Conservation (phyloP, 192 early-diverging fungal genomes). For the Coemansia sp. region DNA sequence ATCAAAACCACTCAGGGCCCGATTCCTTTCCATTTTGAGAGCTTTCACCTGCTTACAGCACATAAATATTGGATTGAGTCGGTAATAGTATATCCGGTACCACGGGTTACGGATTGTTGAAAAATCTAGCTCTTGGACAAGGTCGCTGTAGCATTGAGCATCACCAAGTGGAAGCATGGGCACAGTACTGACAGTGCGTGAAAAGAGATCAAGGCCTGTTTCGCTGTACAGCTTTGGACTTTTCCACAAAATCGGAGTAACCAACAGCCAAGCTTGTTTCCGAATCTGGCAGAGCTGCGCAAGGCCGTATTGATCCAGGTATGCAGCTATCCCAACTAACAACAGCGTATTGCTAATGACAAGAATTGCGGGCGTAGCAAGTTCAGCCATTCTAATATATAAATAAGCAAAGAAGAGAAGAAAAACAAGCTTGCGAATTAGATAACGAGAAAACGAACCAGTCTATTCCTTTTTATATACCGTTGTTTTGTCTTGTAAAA, state of each 20-base stretch:
- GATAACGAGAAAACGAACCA: background rate
- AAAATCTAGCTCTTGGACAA: conserved; percentile 20
- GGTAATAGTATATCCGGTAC: background rate
- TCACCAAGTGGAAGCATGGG: background rate
- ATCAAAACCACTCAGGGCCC: background rate
- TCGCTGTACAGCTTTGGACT: background rate
- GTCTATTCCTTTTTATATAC: background rate
- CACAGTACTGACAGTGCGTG: background rate
- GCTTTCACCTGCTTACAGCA: background rate
- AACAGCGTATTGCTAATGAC: conserved; percentile 3
- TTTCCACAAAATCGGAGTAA: conserved; percentile 4
- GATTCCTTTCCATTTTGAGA: conserved; percentile 16
- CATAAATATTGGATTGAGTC: conserved; percentile 8
- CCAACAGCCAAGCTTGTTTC: conserved; percentile 16
- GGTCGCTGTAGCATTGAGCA: conserved; percentile 10
- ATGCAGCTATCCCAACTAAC: background rate
- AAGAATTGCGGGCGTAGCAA: background rate
- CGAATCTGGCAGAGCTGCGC: background rate
- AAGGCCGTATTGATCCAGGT: background rate
- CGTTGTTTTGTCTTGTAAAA: too few relatives aligned
- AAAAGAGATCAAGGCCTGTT: background rate
- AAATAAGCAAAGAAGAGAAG: background rate
- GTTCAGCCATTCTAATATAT: background rate
- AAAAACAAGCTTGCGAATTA: background rate
- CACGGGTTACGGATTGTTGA: conserved; percentile 7